These are phyloP conservation scores for Trichosporon sp. DNA, from an alignment of 1,284 basidiomycete species.

Conservation along the genomic window DNA sequence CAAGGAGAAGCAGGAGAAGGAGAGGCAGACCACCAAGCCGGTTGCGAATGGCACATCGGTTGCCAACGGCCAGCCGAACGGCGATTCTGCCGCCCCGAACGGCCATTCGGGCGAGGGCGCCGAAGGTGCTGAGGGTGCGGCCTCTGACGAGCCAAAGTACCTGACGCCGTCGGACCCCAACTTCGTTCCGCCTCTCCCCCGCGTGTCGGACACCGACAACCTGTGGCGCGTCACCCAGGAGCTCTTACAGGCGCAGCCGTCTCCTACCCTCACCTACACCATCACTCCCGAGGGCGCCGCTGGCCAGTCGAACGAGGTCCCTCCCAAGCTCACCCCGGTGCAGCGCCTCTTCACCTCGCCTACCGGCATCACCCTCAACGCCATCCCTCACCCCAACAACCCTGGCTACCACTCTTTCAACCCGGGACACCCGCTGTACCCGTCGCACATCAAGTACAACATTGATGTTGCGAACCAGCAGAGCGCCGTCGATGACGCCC, in stretches of 20 bases:
- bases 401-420: conserved; percentile 20
- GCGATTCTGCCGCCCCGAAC: conserved; percentile 5
- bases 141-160: conserved; percentile 10
- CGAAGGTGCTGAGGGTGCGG: conserved; percentile 6
- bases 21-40: background rate
- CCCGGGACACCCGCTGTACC: conserved; percentile 22
- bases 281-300: conserved; percentile 28
- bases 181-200: conserved; percentile 34
- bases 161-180: conserved; percentile 5
- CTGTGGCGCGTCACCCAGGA: conserved; percentile 46
- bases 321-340: conserved; percentile 34
- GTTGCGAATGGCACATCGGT: background rate
- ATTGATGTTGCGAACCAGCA: conserved; percentile 44
- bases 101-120: conserved; percentile 12
- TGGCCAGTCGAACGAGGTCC: conserved; percentile 5
- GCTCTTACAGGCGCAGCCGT: conserved; percentile 22
- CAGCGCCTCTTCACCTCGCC: conserved; percentile 47
- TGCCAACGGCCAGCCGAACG: conserved; percentile 10
- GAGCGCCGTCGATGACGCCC: conserved; percentile 45
- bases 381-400: conserved; percentile 34
- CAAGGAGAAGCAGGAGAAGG: conserved; percentile 4
- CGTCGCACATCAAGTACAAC: conserved; percentile 39
- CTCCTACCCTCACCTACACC: conserved; percentile 29
- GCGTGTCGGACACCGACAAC: conserved; percentile 44
- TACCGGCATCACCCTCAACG: conserved; percentile 41